Base-by-base conservation (phyloP, 352 stramenopile species). In the Plasmopara muralis region DNA sequence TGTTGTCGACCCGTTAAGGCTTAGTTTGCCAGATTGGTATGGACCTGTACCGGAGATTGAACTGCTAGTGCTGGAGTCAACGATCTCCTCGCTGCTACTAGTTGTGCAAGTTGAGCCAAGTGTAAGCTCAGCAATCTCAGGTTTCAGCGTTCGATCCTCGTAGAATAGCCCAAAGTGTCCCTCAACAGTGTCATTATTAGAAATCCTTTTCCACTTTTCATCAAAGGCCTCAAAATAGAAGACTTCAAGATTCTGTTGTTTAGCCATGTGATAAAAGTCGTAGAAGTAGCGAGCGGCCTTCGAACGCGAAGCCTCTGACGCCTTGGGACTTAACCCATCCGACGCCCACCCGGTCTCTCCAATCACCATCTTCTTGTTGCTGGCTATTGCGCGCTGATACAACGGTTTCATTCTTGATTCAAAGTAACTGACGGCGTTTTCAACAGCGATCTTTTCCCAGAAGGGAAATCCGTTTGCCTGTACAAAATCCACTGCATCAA, bases 151-250 rank as follows among this genome's bases (percentile, higher is more conserved):
- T 20, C 68, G 12, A 47, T 81, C 49, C 14, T 46, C 38, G 47
- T 72, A 53, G 53, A 81, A 85, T 14, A 88, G 60, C 6, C 77
- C 77, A 41, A 88, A 86, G 53, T 76, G 59, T 9, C 66, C 74
- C 43, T 88, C 77, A 39, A 88, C 77, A 0, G 69, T 74, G 55
- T 68, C 60, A 30, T 77, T 62, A 28, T 42, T 57, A 14, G 71
- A 52, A 1, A 20, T 43, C 1, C 67, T 50, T 59, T 86, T 86
- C 78, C 78, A 89, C 35, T 62, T 45, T 47, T 80, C 68, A 29
- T 89, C 78, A 25, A 85, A 87, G 8, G 67, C 74, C 37, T 69
- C 67, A 49, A 87, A 89, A 66, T 86, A 89, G 61, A 78, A 89
- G 64, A 74, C 85, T 39, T 70, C 64, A 67, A 75, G 74, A 2